Conservation (phyloP, 352 stramenopile species). For the Phytophthora sojae region DNA sequence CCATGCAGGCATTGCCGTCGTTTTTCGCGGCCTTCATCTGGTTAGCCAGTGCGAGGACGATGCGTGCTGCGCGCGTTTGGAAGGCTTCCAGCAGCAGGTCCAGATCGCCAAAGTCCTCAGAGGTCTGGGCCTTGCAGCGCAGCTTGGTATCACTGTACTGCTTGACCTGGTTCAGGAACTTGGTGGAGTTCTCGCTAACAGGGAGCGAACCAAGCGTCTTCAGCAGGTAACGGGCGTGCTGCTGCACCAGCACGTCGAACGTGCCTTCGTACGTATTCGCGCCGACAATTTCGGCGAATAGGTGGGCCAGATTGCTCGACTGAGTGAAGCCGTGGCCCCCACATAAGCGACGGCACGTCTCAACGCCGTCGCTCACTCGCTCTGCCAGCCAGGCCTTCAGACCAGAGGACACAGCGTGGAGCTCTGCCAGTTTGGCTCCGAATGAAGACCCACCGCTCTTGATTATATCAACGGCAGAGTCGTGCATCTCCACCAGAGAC, state of each 20-base stretch:
- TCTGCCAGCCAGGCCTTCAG: constrained; percentile 58
- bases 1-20: constrained; percentile 52
- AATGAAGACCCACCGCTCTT: constrained; percentile 43
- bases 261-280: constrained; percentile 53
- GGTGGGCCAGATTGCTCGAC: constrained; percentile 10
- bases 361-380: constrained; percentile 47
- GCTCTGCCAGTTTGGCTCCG: constrained; percentile 43
- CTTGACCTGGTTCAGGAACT: constrained; percentile 45
- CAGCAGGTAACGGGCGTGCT: constrained; percentile 48
- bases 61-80: constrained; percentile 38
- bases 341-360: constrained; percentile 52
- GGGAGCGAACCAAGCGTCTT: constrained; percentile 29
- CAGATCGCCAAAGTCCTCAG: constrained; percentile 43
- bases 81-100: constrained; percentile 45
- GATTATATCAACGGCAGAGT: constrained; percentile 40
- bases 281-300: constrained; percentile 36
- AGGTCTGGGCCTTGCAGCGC: constrained; percentile 39
- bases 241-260: constrained; percentile 57
- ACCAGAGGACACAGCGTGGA: constrained; percentile 58
- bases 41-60: constrained; percentile 33
- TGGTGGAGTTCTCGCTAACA: constrained; percentile 13
- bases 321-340: constrained; percentile 42
- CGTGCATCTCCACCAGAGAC: constrained; percentile 23
- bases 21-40: constrained; percentile 47
- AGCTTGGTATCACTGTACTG: constrained; percentile 29